Base-by-base conservation (phyloP, 768 basidiomycete species). In the Mrakia gelida region DNA sequence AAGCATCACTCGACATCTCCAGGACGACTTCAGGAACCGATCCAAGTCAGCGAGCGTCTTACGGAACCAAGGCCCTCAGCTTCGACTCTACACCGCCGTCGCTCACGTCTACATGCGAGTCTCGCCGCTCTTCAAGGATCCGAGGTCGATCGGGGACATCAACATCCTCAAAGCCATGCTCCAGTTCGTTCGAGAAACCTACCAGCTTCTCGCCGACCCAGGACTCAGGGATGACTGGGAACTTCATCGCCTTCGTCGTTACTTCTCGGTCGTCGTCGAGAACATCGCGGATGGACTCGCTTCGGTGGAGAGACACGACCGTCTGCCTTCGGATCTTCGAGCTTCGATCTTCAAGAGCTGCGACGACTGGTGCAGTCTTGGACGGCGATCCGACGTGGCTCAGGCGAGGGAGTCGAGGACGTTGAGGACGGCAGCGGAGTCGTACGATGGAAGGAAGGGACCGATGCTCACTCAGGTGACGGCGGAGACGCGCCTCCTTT, bases 331-430 rank as follows among this genome's bases (percentile, higher is more conserved):
- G 7, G 89, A 92, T 77, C 90, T 90, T 86, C 90, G 93, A 81
- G 87, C 95, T 10, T 88, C 91, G 3, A 84, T 96, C 45, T 96
- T 92, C 84, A 89, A 91, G 49, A 86, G 94, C 56, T 95, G 93
- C 80, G 93, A 95, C 84, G 93, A 95, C 81, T 97, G 95, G 95
- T 96, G 94, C 83, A 90, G 93, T 81, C 86, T 92, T 67, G 94
- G 93, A 8, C 88, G 89, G 43, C 90, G 92, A 81, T 87, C 89
- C 0, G 92, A 94, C 79, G 84, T 86, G n/a, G 88, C 89, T 56
- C 91, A 90, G 83, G 91, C 90, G 75, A 88, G 92, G 70, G 85
- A 91, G 62, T 87, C 89, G 34, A 81, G 88, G 75, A 94, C 94
- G 89, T 89, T 92, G 81, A 89, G 88, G 80, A 88, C 89, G 23